Base-by-base conservation (phyloP, 306 rosid genomes). In the Astragalus glycyphyllos region DNA sequence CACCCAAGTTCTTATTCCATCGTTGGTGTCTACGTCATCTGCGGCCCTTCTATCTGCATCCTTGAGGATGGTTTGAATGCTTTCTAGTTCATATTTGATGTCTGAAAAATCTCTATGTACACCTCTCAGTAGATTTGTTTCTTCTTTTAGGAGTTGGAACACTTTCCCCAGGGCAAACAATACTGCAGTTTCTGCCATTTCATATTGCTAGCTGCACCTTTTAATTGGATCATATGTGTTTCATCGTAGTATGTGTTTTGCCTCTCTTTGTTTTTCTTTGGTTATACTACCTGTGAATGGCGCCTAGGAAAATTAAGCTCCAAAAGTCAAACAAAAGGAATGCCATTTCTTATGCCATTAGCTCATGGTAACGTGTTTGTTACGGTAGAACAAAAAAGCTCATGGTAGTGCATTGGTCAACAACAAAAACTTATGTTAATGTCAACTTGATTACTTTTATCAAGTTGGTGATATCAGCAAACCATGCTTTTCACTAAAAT, bases 121-220 rank as follows among this genome's bases (percentile, higher is more conserved):
- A 6, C 78, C 56, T 1, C 64, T 38, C 3, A 40, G 11, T 0
- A 63, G 26, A 42, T 6, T 51, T 53, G 10, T 20, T 51, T 73
- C 55, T 23, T 73, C 46, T 6, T 26, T 9, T 6, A 62, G 61
- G 54, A 73, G 10, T 51, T 40, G 46, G 47, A 23, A 11, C 11
- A 73, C 23, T 63, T 53, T n/a, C 44, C 11, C 48, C 8, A 63
- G 29, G 3, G 54, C 48, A 63, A 53, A 73, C 3, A 1, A 40
- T 9, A 73, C 65, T 11, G 57, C 65, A 4, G 57, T 51, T 73
- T 63, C 71, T 51, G 78, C 78, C 78, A 73, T 73, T 51, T 20
- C 5, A 56, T 56, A 35, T 14, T 35, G 46, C 26, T 14, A 34
- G 64, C 64, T 58, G 44, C 44, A 15, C 29, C 65, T 35, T 59